phyloP scores from a whole-genome alignment of 2,329 filamentous ascomycete species.

The Nannizziopsis barbatae region DNA sequence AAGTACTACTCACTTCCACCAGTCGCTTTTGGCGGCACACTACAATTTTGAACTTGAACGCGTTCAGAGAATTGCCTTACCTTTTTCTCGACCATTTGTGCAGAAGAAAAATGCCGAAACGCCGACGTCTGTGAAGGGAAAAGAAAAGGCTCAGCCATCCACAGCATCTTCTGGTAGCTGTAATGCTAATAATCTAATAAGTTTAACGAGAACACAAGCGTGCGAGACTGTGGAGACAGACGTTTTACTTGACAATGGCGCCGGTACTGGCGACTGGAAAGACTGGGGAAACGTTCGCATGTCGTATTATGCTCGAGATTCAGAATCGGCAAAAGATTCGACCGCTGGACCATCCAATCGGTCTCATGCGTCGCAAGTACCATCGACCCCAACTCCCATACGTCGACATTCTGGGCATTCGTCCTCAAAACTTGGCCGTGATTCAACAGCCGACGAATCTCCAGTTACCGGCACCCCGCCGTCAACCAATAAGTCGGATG shows the following conservation, averaged over 20 bases:
- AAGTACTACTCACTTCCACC: conserved; percentile 56
- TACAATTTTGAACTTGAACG: conserved; percentile 64
- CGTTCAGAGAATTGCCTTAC: conserved; percentile 69
- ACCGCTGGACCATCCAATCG: conserved; percentile 18
- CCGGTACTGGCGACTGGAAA: conserved; percentile 45
- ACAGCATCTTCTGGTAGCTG: conserved; percentile 37
- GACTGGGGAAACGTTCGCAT: conserved; percentile 73
- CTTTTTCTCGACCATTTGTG: conserved; percentile 64
- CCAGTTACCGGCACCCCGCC: conserved; percentile 39
- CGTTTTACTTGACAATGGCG: conserved; percentile 22
- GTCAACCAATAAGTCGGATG: conserved; percentile 28
- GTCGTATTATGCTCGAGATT: conserved; percentile 55
- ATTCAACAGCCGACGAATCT: conserved; percentile 37
- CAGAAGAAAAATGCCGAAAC: conserved; percentile 39
- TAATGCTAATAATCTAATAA: conserved; percentile 74
- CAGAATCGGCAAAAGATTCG: conserved; percentile 24
- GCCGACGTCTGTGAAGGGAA: conserved; percentile 53
- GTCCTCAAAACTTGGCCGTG: conserved; percentile 42
- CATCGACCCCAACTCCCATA: conserved; percentile 63
- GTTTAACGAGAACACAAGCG: conserved; percentile 53
- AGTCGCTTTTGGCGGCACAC: conserved; percentile 68
- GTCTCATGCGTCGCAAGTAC: conserved; percentile 38
- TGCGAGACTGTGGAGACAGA: conserved; percentile 24
- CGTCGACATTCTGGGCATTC: conserved; percentile 52
- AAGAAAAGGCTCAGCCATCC: conserved; percentile 49